Evolutionary conservation across 1,284 basidiomycete genomes (phyloP).

Genomic region (Albatrellus sp.): DNA sequence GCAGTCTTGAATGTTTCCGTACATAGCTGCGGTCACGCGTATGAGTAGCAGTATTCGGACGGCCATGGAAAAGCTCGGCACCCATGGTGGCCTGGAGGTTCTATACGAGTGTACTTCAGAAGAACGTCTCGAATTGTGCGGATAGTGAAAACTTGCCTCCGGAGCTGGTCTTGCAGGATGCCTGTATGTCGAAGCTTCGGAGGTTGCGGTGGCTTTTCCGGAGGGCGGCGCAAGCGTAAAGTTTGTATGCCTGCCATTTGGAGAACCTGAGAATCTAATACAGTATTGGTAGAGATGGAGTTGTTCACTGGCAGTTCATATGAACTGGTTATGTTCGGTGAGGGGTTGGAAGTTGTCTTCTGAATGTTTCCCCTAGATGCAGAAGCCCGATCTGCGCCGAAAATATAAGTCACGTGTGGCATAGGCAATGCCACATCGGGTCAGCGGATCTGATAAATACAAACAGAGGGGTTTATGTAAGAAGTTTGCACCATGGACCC

Average conservation of each 20-base stretch:
- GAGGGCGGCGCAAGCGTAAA: conserved; percentile 22
- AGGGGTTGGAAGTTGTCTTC: too few species aligned
- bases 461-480: conserved; percentile 18
- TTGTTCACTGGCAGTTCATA: too few species aligned
- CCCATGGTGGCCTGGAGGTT: conserved; percentile 66
- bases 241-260: conserved; percentile 1
- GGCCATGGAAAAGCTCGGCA: conserved; percentile 72
- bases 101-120: conserved; percentile 20
- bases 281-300: too few species aligned
- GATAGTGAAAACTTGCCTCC: conserved; percentile 32
- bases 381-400: too few species aligned
- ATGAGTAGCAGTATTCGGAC: conserved; percentile 76
- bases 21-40: conserved; percentile 85
- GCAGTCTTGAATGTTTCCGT: conserved; percentile 90
- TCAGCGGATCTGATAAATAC: conserved; percentile 12
- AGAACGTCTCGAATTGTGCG: neutral
- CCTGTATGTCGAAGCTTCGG: conserved; percentile 40
- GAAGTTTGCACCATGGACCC: conserved; percentile 17
- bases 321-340: too few species aligned
- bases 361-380: too few species aligned
- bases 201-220: conserved; percentile 20
- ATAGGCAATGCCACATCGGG: conserved; percentile 2
- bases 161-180: conserved; percentile 65
- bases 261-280: too few species aligned
- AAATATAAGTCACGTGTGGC: neutral